These are phyloP conservation scores for Colletotrichum sp. DNA, from an alignment of 2,329 filamentous ascomycete species.

Conservation along the genomic window DNA sequence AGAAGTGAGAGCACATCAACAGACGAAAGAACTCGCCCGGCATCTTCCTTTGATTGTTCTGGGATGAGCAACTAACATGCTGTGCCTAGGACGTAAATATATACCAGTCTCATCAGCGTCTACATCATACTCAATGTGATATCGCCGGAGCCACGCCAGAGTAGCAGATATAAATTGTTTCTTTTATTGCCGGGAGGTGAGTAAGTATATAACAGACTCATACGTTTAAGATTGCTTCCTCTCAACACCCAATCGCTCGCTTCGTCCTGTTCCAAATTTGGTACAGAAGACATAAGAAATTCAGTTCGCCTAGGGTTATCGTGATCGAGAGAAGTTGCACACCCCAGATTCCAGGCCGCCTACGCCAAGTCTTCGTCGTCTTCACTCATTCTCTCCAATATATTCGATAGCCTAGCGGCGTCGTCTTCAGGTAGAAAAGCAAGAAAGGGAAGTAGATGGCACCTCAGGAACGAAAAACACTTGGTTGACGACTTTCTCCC, in stretches of 20 bases:
- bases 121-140: too few relatives aligned
- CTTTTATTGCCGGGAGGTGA: too few relatives aligned
- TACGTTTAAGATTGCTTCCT: neutral
- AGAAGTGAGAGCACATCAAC: neutral
- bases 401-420: neutral
- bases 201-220: neutral
- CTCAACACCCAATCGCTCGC: neutral
- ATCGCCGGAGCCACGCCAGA: too few relatives aligned
- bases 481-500: neutral
- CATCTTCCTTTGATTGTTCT: neutral
- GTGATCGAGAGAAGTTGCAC: neutral
- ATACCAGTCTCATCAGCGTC: neutral
- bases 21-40: neutral
- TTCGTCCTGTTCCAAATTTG: too few relatives aligned
- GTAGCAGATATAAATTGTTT: too few relatives aligned
- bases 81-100: neutral
- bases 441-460: fast-evolving
- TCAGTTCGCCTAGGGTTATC: neutral
- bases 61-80: neutral
- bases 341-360: neutral
- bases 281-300: too few relatives aligned
- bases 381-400: neutral
- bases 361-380: neutral
- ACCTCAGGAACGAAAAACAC: neutral
- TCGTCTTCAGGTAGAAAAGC: neutral